Conservation (phyloP, 371 early-diverging fungal genomes). For the Syncephalis fuscata region DNA sequence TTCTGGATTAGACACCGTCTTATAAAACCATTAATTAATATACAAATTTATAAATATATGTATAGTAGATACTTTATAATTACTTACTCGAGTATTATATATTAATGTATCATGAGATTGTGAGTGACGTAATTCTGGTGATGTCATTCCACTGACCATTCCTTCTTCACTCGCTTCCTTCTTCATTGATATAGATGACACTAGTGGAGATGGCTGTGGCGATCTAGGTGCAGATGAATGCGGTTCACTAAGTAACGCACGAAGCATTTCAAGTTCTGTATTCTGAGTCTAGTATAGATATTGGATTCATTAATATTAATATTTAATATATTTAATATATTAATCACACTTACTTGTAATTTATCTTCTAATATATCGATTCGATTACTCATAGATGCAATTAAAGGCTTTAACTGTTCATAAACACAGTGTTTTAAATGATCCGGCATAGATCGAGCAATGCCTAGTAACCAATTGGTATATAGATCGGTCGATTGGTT, state of each 20-base stretch:
- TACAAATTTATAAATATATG: too few species aligned
- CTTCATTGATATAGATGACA: slow-evolving; percentile 8
- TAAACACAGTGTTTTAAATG: slow-evolving; percentile 28
- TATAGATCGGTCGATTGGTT: too few species aligned
- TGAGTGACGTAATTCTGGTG: background rate
- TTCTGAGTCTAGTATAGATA: background rate
- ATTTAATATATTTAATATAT: too few species aligned
- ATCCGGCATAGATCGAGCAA: slow-evolving; percentile 13
- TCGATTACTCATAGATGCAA: slow-evolving; percentile 20
- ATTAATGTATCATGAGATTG: background rate
- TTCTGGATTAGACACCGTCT: background rate
- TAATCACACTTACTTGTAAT: slow-evolving; percentile 8
- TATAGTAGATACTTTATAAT: too few species aligned
- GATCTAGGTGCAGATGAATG: background rate
- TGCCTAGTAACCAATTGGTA: slow-evolving; percentile 12
- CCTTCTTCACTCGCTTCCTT: slow-evolving; percentile 5
- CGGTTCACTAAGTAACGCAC: background rate
- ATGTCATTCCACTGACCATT: background rate
- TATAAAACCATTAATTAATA: too few species aligned
- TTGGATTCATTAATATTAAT: too few species aligned
- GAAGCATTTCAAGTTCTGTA: background rate
- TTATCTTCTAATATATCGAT: slow-evolving; percentile 18
- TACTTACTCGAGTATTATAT: background rate
- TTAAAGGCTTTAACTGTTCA: slow-evolving; percentile 28
- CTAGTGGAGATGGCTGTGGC: background rate